These are phyloP conservation scores for Ophiosphaerella herpotricha DNA, from an alignment of 2,329 filamentous ascomycete genomes.

Conservation along the genomic window DNA sequence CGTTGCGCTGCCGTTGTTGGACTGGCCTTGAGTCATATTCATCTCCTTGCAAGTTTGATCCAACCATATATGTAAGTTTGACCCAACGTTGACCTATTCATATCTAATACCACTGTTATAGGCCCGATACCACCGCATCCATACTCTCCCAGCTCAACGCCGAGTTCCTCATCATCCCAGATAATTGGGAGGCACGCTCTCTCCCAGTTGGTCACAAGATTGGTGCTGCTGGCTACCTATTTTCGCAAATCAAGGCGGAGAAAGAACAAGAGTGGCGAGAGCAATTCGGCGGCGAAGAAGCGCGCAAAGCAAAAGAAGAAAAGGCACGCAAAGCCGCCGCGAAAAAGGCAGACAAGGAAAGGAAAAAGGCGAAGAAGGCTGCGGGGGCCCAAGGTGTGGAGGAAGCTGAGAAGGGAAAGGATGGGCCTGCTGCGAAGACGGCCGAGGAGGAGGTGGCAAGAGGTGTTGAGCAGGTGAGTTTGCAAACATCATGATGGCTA, in stretches of 20 bases:
- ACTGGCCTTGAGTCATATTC: slow-evolving; percentile 80
- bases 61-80: slow-evolving; percentile 72
- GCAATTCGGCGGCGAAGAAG: slow-evolving; percentile 70
- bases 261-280: slow-evolving; percentile 84
- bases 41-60: slow-evolving; percentile 78
- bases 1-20: slow-evolving; percentile 69
- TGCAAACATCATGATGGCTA: slow-evolving; percentile 47
- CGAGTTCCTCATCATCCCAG: slow-evolving; percentile 63
- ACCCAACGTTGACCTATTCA: background rate
- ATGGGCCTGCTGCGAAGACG: slow-evolving; percentile 44
- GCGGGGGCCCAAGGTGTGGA: slow-evolving; percentile 74
- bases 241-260: slow-evolving; percentile 79
- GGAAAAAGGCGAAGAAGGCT: slow-evolving; percentile 62
- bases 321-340: slow-evolving; percentile 63
- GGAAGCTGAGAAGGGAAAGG: slow-evolving; percentile 73
- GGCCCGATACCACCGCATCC: slow-evolving; percentile 56
- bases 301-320: slow-evolving; percentile 71
- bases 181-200: slow-evolving; percentile 44
- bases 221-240: slow-evolving; percentile 78
- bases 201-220: slow-evolving; percentile 73
- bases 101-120: slow-evolving; percentile 14
- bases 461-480: slow-evolving; percentile 50
- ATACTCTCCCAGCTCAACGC: slow-evolving; percentile 78
- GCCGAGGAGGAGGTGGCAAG: slow-evolving; percentile 52
- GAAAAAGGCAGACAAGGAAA: slow-evolving; percentile 67